Percentiles rank a stretch among this genome's conserved stretches.
These are phyloP conservation scores for Pestalotiopsis sp. DNA, from an alignment of 2,329 filamentous ascomycete genomes.

Conservation along the genomic window DNA sequence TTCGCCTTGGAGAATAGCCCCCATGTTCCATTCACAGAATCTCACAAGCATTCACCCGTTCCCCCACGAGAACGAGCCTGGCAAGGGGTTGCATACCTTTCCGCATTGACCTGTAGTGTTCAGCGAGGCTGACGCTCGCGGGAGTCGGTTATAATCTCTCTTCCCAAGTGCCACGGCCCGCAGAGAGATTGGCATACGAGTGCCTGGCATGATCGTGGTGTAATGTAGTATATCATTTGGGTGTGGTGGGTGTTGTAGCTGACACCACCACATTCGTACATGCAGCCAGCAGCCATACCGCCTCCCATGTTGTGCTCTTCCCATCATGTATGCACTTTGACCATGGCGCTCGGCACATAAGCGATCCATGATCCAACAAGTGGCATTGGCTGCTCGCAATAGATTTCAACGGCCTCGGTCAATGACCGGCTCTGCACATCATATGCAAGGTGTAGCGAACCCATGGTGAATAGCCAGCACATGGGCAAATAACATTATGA, in stretches of 20 bases:
- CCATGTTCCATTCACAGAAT: not conserved
- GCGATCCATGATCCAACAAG: not conserved
- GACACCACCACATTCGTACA: not conserved
- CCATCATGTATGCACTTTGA: not conserved
- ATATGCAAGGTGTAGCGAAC: not conserved
- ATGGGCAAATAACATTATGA: not conserved
- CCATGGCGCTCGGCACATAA: not conserved
- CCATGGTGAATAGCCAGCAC: not conserved
- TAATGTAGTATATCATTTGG: not conserved
- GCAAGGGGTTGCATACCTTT: constrained; percentile 1
- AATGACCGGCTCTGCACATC: not conserved
- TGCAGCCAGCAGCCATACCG: not conserved
- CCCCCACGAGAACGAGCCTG: not conserved
- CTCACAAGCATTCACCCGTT: not conserved
- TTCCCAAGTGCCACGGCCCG: not conserved
- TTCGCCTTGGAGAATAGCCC: not conserved
- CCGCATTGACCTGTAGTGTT: not conserved
- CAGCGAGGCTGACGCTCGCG: not conserved
- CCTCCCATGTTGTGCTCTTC: not conserved
- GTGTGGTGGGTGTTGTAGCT: not conserved
- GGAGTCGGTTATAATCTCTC: not conserved
- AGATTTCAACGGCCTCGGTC: not conserved
- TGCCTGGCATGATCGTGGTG: not conserved
- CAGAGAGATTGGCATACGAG: not conserved
- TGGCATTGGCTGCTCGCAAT: not conserved